Evolutionary conservation across 116 monocot genomes (phyloP), one percentile per base, ranked within the genome.

Genomic region (Trichopus zeylanicus): DNA sequence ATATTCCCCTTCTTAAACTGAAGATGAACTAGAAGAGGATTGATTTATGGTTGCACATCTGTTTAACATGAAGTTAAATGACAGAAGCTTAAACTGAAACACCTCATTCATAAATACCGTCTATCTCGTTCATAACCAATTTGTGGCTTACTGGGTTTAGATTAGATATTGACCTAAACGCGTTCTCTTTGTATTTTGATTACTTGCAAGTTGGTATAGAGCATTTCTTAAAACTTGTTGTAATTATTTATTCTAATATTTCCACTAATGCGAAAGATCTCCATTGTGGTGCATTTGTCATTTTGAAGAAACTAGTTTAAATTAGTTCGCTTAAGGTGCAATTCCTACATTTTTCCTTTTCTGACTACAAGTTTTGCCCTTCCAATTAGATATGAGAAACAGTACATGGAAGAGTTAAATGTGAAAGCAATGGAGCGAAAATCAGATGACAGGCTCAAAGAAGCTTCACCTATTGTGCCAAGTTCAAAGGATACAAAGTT

Each of bases 341-440:
- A n/a, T 0, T 55, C 6, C 13, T 11, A 2, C 27, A 15, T 16
- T 30, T 12, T n/a, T 2, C 3, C n/a, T 42, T 4, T 49, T 0
- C 9, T 49, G 24, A 49, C 23, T 49, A 8, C 21, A 6, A 20
- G 9, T 49, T 7, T 25, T 49, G 49, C 22, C 21, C 21, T 49
- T 20, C 22, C 49, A 28, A 51, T 54, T 71, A 94, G 93, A 37
- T 97, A 73, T 55, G 84, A 97, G 64, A 84, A 73, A 53, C 71
- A 60, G 56, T 97, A 87, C 64, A 76, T 80, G 69, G 89, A 89
- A 29, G 81, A 85, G 34, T 52, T 79, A 49, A 80, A 63, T 26
- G 20, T 32, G 26, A 79, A 94, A 57, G 22, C 55, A 21, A 39
- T 8, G n/a, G 70, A 78, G 35, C 42, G 77, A 57, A 64, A 72